Evolutionary conservation across 768 basidiomycete species (phyloP), one percentile per base, ranked within the genome.

Genomic region (Tylopilus sp.): DNA sequence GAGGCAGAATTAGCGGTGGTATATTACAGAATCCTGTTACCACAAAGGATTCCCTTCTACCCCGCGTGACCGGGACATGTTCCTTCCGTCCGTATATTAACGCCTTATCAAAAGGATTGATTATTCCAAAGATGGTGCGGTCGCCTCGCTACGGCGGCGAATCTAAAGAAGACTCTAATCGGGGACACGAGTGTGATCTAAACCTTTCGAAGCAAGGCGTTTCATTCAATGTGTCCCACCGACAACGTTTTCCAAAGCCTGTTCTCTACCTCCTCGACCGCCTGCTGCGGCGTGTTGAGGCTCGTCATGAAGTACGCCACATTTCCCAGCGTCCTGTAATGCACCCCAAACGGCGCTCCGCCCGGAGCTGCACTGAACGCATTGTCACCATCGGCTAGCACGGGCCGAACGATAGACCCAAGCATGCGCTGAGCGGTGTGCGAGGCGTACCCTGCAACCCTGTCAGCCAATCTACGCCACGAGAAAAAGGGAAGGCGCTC

Each of bases 301-400:
- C 89, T 92, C 7, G 83, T 85, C 81, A 96, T 95, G 65, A 94
- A 89, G 68, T 96, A 96, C n/a, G 87, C 87, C 10, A 93, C 85
- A 63, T 94, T 84, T 0, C 96, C 96, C 33, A 98, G 72, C 0
- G 96, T 94, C 52, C 96, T 79, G 58, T 80, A 93, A 67, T 98
- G 89, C 21, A 98, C 79, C 33, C 80, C 78, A 70, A 86, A 86
- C 6, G 81, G 74, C 17, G 74, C 75, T 31, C 82, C 78, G 3
- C 80, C 78, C 10, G 81, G 81, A 1, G 78, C 76, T 0, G 75
- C 55, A 5, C 80, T 74, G 19, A 74, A 47, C 12, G 44, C 53
- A 10, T 55, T 55, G 10, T 55, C 55, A 7, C 64, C 61, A 11
- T 66, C 64, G 24, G 60, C n/a, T n/a, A n/a, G 55, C 2, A 57